Conservation (phyloP, 306 rosid species). For the Argentina anserina region DNA sequence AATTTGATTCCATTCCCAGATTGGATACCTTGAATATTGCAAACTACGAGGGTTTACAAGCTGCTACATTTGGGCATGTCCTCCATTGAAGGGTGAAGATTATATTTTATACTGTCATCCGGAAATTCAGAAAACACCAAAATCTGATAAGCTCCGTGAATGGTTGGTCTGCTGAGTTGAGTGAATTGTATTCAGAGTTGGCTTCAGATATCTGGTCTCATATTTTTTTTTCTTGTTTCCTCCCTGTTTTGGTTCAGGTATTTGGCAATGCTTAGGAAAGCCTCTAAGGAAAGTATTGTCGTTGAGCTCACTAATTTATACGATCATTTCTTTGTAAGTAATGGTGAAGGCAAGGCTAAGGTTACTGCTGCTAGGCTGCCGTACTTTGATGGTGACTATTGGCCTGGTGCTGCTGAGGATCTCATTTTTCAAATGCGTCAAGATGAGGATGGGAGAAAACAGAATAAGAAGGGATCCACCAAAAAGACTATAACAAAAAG, state of each 20-base stretch:
- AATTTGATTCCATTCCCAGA: constrained; percentile 39
- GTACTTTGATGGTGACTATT: constrained; percentile 97
- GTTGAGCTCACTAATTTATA: constrained; percentile 81
- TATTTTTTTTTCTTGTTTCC: background rate
- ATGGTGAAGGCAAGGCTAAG: constrained; percentile 81
- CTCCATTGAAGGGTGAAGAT: constrained; percentile 99
- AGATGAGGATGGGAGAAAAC: constrained; percentile 96
- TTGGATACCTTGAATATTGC: constrained; percentile 97
- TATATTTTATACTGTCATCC: constrained; percentile 97
- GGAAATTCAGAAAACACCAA: constrained; percentile 97
- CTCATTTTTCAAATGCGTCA: constrained; percentile 89
- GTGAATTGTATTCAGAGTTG: constrained; percentile 8
- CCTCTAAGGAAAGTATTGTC: constrained; percentile 79
- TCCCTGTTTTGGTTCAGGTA: constrained; percentile 58
- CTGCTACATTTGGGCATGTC: constrained; percentile 99
- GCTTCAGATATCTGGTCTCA: background rate
- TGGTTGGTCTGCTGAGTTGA: constrained; percentile 54
- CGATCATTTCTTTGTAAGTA: constrained; percentile 87
- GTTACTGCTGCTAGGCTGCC: constrained; percentile 97
- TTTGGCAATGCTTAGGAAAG: constrained; percentile 86
- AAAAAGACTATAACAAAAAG: constrained; percentile 89
- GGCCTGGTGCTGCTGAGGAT: constrained; percentile 99
- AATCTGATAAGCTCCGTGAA: constrained; percentile 98
- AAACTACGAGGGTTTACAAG: constrained; percentile 92
- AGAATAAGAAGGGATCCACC: constrained; percentile 80